Evolutionary conservation across 1,284 basidiomycete genomes (phyloP).

Genomic region (Garcileccinum viscosum): DNA sequence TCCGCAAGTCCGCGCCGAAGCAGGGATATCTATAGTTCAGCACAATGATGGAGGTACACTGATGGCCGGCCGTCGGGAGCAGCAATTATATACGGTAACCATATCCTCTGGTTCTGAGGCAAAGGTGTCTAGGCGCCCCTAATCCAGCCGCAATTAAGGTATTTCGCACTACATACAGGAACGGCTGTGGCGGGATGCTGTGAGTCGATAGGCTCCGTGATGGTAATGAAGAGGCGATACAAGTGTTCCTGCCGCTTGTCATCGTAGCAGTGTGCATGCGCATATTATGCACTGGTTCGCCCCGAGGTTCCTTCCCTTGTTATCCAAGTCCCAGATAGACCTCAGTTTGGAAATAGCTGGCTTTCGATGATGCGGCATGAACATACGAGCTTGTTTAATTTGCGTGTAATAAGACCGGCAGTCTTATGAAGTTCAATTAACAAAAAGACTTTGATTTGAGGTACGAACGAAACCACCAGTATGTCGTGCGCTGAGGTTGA

Average conservation of each 20-base stretch:
- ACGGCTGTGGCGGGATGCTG: neutral
- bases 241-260: neutral
- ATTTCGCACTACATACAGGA: neutral
- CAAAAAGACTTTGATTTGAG: neutral
- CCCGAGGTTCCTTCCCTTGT: neutral
- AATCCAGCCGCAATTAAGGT: neutral
- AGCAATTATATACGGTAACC: neutral
- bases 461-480: neutral
- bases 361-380: neutral
- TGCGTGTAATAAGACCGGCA: neutral
- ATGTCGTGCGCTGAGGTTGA: neutral
- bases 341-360: neutral
- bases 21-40: neutral
- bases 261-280: neutral
- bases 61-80: too few species aligned
- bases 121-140: neutral
- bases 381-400: neutral
- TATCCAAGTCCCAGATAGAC: neutral
- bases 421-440: neutral
- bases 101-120: neutral
- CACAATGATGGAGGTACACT: neutral
- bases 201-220: neutral
- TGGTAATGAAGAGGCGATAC: neutral
- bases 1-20: neutral
- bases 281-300: too few species aligned